Evolutionary conservation across 2,329 filamentous ascomycete species (phyloP), one percentile per base, ranked within the genome.

Genomic region (Xylaria multiplex): DNA sequence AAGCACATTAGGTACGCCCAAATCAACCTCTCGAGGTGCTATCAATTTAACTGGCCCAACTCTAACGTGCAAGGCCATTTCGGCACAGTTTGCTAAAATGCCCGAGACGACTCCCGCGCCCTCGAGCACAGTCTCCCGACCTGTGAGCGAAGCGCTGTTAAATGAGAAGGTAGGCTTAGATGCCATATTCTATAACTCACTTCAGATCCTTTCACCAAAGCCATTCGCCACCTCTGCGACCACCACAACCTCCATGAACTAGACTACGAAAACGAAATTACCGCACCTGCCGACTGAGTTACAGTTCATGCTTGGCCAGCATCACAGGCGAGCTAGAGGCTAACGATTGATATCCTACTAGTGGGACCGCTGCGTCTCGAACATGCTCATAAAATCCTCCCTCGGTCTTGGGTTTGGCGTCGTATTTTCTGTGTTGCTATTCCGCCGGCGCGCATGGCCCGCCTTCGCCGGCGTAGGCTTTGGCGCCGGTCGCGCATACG

Each of bases 301-400:
- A 27, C 48, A 22, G 50, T 24, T 22, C 37, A 24, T 35, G 7
- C 32, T 35, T 2, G 45, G 49, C 52, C 19, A 32, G 13, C 50
- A 6, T 43, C 22, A 27, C n/a, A 16, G 4, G 22, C 37, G 16
- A 69, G 42, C 22, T 32, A 40, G 46, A 59, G 48, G 62, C 69
- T 69, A 67, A 69, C 22, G 22, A 55, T 43, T 56, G 24, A 52
- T 19, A 37, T 50, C 43, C 27, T 56, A 16, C 37, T 48, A 99
- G 96, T 99, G 96, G 96, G 96, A 99, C 81, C 95, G 92, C 84
- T 97, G 96, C 83, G 90, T 99, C 75, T 98, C 96, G 75, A 97
- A 96, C 78, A 89, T 97, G 81, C 89, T 99, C 79, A 96, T 99
- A 86, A 94, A 96, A 82, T 98, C 95, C 72, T 91, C 92, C 63